phyloP scores from a whole-genome alignment of 305 asterid genomes.

The Fraxinus xanthoxyloides region DNA sequence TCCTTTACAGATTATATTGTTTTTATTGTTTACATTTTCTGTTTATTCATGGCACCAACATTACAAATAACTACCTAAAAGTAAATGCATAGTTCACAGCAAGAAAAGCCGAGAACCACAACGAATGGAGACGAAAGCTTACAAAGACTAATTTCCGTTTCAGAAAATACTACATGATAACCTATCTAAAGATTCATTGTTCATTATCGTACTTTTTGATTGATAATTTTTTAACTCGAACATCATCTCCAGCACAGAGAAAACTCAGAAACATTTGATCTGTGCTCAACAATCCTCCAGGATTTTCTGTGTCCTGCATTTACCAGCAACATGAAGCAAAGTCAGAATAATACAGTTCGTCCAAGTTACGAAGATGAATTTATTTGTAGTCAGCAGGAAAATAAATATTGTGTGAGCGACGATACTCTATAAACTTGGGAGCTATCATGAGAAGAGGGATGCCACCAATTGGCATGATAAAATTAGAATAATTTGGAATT shows the following conservation, averaged over 20 bases:
- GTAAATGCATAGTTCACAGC: slow-evolving; percentile 7
- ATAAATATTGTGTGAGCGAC: neutral
- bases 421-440: neutral
- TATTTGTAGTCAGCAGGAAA: neutral
- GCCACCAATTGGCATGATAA: neutral
- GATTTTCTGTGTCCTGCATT: slow-evolving; percentile 23
- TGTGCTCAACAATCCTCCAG: slow-evolving; percentile 8
- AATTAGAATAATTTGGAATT: neutral
- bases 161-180: slow-evolving; percentile 12
- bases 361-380: neutral
- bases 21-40: neutral
- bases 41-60: slow-evolving; percentile 20
- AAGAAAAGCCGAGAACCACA: slow-evolving; percentile 8
- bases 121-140: slow-evolving; percentile 16
- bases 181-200: neutral
- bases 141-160: slow-evolving; percentile 16
- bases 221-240: neutral
- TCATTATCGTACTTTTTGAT: neutral
- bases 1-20: slow-evolving; percentile 18
- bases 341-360: neutral
- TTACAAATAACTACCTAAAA: slow-evolving; percentile 21
- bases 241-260: neutral
- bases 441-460: neutral
- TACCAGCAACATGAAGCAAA: slow-evolving; percentile 13
- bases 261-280: neutral